Percentiles rank a stretch among this genome's conserved stretches.
Conservation (phyloP, 2,329 filamentous ascomycete genomes). For the Orbilia ellipsospora region DNA sequence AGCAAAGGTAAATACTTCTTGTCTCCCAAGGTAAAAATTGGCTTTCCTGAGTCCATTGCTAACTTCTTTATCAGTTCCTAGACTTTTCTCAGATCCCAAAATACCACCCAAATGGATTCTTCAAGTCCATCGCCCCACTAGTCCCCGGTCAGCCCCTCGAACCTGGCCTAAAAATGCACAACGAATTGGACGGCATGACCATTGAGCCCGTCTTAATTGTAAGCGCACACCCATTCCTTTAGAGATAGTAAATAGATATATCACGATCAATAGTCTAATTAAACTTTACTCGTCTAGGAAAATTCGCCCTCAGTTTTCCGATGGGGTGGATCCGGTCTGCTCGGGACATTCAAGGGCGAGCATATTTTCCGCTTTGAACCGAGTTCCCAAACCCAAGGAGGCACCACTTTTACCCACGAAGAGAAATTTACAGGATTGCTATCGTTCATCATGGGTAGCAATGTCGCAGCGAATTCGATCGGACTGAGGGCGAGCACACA, state of each 20-base stretch:
- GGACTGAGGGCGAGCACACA: conserved; percentile 10
- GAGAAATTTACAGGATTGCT: conserved; percentile 12
- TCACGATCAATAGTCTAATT: no score
- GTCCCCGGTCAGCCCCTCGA: conserved; percentile 6
- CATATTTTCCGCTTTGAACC: conserved; percentile 35
- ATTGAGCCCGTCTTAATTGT: conserved; percentile 17
- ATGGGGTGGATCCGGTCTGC: conserved; percentile 12
- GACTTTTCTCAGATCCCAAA: conserved; percentile 24
- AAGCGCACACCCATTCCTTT: not conserved
- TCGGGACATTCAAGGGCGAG: conserved; percentile 22
- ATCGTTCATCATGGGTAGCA: conserved; percentile 14
- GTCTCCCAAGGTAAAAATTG: not conserved
- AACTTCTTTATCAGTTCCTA: conserved; percentile 11
- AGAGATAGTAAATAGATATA: no score
- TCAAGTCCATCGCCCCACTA: conserved; percentile 10
- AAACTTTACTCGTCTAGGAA: conserved; percentile 2
- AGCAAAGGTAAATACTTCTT: conserved; percentile 10
- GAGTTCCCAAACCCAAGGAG: conserved; percentile 18
- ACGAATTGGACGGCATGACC: conserved; percentile 6
- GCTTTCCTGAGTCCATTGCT: not conserved
- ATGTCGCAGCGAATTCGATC: not conserved
- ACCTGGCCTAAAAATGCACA: conserved; percentile 19
- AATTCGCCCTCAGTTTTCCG: conserved; percentile 14
- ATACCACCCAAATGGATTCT: conserved; percentile 25
- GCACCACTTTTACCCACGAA: conserved; percentile 26